Conservation (phyloP, 2,329 filamentous ascomycete species). For the Geoglossum cookeanum region DNA sequence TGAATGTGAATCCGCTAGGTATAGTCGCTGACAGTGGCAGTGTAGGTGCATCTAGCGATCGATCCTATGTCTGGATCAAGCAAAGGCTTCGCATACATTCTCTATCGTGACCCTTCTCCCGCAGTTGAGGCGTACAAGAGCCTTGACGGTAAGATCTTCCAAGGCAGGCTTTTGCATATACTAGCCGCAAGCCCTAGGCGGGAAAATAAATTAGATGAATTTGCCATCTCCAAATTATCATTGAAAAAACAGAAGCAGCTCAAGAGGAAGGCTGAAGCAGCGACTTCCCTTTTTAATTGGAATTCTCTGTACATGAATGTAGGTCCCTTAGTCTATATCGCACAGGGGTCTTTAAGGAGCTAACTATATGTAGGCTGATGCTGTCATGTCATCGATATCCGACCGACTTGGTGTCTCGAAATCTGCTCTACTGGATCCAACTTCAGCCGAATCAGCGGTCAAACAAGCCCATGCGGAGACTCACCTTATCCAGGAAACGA, state of each 20-base stretch:
- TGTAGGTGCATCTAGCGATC: slow-evolving; percentile 68
- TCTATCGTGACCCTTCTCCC: slow-evolving; percentile 51
- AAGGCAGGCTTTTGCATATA: slow-evolving; percentile 81
- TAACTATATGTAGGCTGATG: slow-evolving; percentile 36
- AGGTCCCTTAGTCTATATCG: slow-evolving; percentile 11
- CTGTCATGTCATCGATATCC: slow-evolving; percentile 78
- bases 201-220: slow-evolving; percentile 68
- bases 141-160: slow-evolving; percentile 71
- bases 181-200: slow-evolving; percentile 69
- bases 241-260: slow-evolving; percentile 89
- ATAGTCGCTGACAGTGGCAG: slow-evolving; percentile 5
- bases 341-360: slow-evolving; percentile 10
- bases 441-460: slow-evolving; percentile 79
- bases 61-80: slow-evolving; percentile 48
- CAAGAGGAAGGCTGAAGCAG: slow-evolving; percentile 63
- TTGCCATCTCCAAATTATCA: slow-evolving; percentile 73
- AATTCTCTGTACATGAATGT: slow-evolving; percentile 99
- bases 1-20: background rate
- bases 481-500: slow-evolving; percentile 88
- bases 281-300: slow-evolving; percentile 76
- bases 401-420: slow-evolving; percentile 77
- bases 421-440: slow-evolving; percentile 83
- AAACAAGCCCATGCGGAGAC: slow-evolving; percentile 97
- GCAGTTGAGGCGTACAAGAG: slow-evolving; percentile 63
- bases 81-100: slow-evolving; percentile 82